Base-by-base conservation (phyloP, 331 rosid species). In the Malus hybrid region DNA sequence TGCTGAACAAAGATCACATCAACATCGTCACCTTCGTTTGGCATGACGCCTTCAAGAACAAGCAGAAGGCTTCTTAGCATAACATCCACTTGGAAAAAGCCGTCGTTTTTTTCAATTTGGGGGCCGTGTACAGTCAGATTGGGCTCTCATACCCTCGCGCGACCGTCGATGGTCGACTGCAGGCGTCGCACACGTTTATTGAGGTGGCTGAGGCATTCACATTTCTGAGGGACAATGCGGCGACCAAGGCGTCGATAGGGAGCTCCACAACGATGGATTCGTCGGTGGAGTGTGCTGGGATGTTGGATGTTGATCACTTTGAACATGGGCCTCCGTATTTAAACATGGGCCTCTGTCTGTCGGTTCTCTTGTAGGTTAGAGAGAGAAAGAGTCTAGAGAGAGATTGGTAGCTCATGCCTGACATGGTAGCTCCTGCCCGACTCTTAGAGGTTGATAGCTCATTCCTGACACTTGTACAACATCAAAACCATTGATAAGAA, bases 61-160 rank as follows among this genome's bases (percentile, higher is more conserved):
- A 89, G 78, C 89, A 57, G 44, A 95, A 95, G 80, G 97, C 99
- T 2, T 84, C 96, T 4, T 97, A 90, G 93, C 99, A 92, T 87
- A 95, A 92, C 81, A 95, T 95, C 59, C 97, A 95, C 74, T 84
- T 95, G 16, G 99, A 95, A 77, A 95, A 95, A 77, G 99, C 97
- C 3, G 84, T 97, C 3, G 86, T 95, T 9, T 79, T 95, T 39
- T 95, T 95, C 82, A 95, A 92, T 77, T 80, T 95, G 69, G 99
- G 93, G 19, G 97, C 99, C 4, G 96, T 95, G 39, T 83, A 92
- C 19, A 90, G 99, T 52, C 99, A 92, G 90, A 92, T 90, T 82
- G 99, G 93, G 0, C 68, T 92, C 19, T 86, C 93, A 0, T 78
- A 83, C 28, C 97, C 92, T 71, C 96, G 99, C 32, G 75, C 87